Evolutionary conservation across 1,284 basidiomycete species (phyloP), one percentile per base, ranked within the genome.

Genomic region (Malassezia caprae): DNA sequence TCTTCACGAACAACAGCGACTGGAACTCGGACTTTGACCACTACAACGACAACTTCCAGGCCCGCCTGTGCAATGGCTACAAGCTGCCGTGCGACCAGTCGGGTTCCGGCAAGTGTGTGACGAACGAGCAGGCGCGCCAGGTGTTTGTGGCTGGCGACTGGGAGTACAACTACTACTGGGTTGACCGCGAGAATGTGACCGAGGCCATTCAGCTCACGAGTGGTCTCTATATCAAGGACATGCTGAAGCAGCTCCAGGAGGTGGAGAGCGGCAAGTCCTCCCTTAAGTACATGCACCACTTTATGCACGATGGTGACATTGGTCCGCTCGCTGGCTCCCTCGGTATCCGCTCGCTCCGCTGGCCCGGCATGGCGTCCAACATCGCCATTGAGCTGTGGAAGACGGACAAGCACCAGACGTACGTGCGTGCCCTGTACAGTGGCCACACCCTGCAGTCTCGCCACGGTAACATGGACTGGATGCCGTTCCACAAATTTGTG

Each of bases 221-320:
- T 11, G 51, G 51, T n/a, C 43, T 53, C n/a, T 40, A 46, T 13
- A 53, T 53, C 28, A 6, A n/a, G 13, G 51, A 53, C 51, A 3
- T 46, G 32, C 26, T 53, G 12, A 17, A 35, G 19, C 43, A 53
- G 27, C 35, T 53, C n/a, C 24, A 31, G 24, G 43, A 46, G 7
- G 32, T 53, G n/a, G 35, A 24, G 11, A 17, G 11, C 6, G 43
- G 39, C 32, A 39, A 45, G 15, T 46, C 42, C 6, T 21, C n/a
- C 24, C 44, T 46, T 17, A 21, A 31, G 21, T 53, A 53, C 44
- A 26, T 46, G 10, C 51, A 53, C 43, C 32, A 46, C 24, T 53
- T 53, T n/a, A 53, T 53, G 51, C 51, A 53, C 35, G 51, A 53
- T 24, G 51, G 51, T 10, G 51, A 53, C 23, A 46, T 53, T 40